Evolutionary conservation across 208 protist species (phyloP).

Genomic region (Crithidia bombi): DNA sequence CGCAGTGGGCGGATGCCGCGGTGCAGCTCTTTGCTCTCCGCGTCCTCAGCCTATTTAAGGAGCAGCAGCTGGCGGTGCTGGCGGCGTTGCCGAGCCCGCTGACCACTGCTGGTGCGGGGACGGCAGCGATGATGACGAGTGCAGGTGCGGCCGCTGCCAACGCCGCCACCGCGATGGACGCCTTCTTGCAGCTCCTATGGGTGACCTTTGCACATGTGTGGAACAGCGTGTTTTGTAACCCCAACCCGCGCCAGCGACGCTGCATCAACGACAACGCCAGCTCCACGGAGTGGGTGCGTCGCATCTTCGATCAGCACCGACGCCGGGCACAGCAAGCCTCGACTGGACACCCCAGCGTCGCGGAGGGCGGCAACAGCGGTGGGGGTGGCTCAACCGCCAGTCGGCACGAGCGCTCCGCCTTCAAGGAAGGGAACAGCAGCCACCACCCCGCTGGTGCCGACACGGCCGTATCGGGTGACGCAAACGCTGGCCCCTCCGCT

Average conservation of each 20-base stretch:
- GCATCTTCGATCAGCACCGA: conserved; percentile 39
- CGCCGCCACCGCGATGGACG: conserved; percentile 8
- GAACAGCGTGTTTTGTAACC: conserved; percentile 56
- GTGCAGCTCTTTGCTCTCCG: conserved; percentile 76
- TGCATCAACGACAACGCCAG: conserved; percentile 26
- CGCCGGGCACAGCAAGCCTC: conserved; percentile 2
- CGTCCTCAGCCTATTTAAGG: conserved; percentile 50
- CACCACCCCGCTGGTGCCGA: neutral
- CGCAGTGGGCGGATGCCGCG: conserved; percentile 56
- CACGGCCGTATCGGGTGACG: neutral
- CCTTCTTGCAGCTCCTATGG: conserved; percentile 53
- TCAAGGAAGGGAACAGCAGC: conserved; percentile 15
- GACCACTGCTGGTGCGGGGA: neutral
- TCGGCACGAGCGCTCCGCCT: neutral
- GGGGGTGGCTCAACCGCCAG: neutral
- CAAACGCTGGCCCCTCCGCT: neutral
- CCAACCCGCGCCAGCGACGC: conserved; percentile 59
- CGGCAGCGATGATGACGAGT: neutral
- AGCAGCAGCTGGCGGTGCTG: conserved; percentile 25
- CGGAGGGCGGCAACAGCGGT: neutral
- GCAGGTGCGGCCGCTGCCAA: neutral
- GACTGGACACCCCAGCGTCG: conserved; percentile 1
- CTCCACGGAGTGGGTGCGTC: conserved; percentile 32
- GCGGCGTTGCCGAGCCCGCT: conserved; percentile 6
- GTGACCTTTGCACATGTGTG: conserved; percentile 62